phyloP scores from a whole-genome alignment of 805 yeast species.

The Candida tammaniensis region DNA sequence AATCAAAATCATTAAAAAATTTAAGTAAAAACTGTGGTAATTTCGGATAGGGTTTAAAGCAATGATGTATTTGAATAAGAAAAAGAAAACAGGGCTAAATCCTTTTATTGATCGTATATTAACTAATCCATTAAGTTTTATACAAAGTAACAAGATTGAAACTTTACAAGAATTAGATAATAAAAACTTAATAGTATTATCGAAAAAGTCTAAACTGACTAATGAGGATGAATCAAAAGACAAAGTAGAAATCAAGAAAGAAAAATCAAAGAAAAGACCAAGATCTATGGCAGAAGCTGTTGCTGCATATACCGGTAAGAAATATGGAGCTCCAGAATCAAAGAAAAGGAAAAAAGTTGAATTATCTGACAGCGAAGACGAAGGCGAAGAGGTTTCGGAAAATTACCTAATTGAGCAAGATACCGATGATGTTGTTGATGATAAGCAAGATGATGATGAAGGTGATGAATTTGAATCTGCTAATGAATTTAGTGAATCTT shows the following conservation, averaged over 20 bases:
- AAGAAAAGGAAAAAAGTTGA: slow-evolving; percentile 23
- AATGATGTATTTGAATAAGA: slow-evolving; percentile 7
- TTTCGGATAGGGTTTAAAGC: not conserved
- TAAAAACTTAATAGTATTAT: slow-evolving; percentile 14
- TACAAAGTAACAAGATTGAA: slow-evolving; percentile 14
- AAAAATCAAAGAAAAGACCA: slow-evolving; percentile 26
- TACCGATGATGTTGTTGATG: slow-evolving; percentile 5
- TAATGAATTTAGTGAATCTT: slow-evolving; percentile 7
- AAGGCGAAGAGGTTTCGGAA: slow-evolving; percentile 14
- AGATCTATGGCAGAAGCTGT: slow-evolving; percentile 58
- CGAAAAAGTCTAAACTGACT: slow-evolving; percentile 8
- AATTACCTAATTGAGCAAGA: slow-evolving; percentile 13
- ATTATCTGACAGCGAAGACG: slow-evolving; percentile 21
- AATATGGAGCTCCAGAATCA: slow-evolving; percentile 44
- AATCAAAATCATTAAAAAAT: not conserved
- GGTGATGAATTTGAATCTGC: slow-evolving; percentile 12
- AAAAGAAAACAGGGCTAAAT: slow-evolving; percentile 10
- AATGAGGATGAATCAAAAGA: not conserved
- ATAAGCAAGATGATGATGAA: slow-evolving; percentile 1
- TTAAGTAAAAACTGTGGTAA: not conserved
- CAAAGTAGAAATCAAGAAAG: slow-evolving; percentile 6
- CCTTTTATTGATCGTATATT: slow-evolving; percentile 15
- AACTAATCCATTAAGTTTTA: slow-evolving; percentile 14
- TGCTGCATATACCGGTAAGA: slow-evolving; percentile 55
- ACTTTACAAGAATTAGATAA: slow-evolving; percentile 9